Evolutionary conservation across 2,329 filamentous ascomycete genomes (phyloP).

Genomic region (Teratosphaeriaceae sp.): DNA sequence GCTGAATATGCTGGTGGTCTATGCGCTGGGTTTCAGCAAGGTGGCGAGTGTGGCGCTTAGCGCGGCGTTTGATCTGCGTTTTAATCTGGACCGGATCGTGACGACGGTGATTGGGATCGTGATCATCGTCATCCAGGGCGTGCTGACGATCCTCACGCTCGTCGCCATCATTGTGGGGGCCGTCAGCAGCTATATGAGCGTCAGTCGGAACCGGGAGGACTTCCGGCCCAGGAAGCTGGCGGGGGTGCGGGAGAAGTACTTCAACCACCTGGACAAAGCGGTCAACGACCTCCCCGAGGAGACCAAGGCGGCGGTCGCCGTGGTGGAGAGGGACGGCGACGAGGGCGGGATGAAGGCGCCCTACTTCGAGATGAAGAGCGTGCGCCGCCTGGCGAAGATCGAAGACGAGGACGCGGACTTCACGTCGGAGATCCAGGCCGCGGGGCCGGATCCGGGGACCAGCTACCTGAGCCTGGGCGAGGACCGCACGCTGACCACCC

Average conservation of each 20-base stretch:
- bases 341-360: no score
- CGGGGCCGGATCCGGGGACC: conserved; percentile 17
- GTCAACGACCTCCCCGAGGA: conserved; percentile 51
- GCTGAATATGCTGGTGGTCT: conserved; percentile 62
- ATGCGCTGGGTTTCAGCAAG: conserved; percentile 67
- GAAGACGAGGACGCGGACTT: conserved; percentile 56
- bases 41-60: conserved; percentile 63
- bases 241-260: conserved; percentile 56
- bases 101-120: conserved; percentile 65
- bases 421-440: conserved; percentile 21
- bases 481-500: conserved; percentile 6
- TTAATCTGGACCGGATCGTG: conserved; percentile 57
- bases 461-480: conserved; percentile 27
- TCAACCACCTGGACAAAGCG: conserved; percentile 55
- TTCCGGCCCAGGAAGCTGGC: conserved; percentile 54
- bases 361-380: conserved; percentile 37
- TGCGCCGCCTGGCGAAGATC: conserved; percentile 62
- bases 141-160: conserved; percentile 59
- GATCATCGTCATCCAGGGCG: conserved; percentile 67
- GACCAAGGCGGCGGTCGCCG: conserved; percentile 21
- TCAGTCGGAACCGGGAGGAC: conserved; percentile 59
- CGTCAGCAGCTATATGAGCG: conserved; percentile 65
- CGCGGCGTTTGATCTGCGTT: conserved; percentile 59
- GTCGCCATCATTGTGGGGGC: conserved; percentile 59
- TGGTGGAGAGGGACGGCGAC: no score